Evolutionary conservation across 495 filamentous ascomycete genomes (phyloP).

Genomic region (Trichoderma asperelloides): DNA sequence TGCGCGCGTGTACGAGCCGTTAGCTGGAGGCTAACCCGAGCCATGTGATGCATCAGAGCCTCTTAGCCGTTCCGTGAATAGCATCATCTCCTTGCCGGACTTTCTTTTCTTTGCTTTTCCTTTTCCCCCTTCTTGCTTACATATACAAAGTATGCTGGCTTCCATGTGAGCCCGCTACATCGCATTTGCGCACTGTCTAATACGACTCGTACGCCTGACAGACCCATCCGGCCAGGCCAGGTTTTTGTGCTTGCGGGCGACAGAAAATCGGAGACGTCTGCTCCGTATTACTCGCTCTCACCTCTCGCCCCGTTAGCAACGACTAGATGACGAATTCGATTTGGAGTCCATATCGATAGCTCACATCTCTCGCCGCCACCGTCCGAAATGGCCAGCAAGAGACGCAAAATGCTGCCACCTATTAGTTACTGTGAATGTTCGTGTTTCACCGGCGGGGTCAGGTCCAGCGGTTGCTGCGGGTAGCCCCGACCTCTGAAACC

Average conservation of each 20-base stretch:
- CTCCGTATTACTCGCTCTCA: conserved; percentile 3
- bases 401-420: not conserved
- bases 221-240: not conserved
- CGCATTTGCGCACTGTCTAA: not conserved
- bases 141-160: too few relatives aligned
- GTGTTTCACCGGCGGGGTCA: not conserved
- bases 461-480: not conserved
- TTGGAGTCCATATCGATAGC: not conserved
- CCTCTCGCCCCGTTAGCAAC: not conserved
- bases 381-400: not conserved
- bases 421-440: not conserved
- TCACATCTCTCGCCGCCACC: not conserved
- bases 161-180: not conserved
- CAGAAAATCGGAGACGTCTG: not conserved
- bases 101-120: not conserved
- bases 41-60: not conserved
- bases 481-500: not conserved
- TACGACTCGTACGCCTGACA: not conserved
- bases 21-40: not conserved
- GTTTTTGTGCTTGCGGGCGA: not conserved
- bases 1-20: not conserved
- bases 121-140: not conserved
- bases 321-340: not conserved
- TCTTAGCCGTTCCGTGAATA: not conserved
- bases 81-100: not conserved